These are phyloP conservation scores for Kentomonas sorsogonicus DNA, from an alignment of 208 protist species.

Conservation along the genomic window DNA sequence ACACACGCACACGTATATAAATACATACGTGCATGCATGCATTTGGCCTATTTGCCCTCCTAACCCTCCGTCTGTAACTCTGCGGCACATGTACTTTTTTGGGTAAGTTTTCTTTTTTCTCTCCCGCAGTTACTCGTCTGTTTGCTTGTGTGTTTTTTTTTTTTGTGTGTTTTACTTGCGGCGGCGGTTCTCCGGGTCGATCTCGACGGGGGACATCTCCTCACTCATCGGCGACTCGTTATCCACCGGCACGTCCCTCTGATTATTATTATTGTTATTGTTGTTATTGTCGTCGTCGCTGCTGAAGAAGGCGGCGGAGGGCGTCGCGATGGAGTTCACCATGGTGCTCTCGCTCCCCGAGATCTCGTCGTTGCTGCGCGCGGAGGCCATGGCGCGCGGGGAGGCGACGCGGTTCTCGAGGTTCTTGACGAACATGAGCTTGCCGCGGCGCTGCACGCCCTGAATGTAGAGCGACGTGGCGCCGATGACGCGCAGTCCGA, in stretches of 20 bases:
- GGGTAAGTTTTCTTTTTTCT: no score
- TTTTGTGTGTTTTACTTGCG: no score
- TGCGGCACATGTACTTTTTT: no score
- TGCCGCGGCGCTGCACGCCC: conserved; percentile 44
- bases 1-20: no score
- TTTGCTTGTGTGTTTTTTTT: no score
- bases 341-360: conserved; percentile 33
- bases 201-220: no score
- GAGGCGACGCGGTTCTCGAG: conserved; percentile 51
- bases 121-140: no score
- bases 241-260: not conserved
- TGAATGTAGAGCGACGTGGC: conserved; percentile 53
- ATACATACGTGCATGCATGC: no score
- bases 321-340: conserved; percentile 53
- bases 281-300: conserved; percentile 4
- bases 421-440: conserved; percentile 56
- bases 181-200: no score
- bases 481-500: conserved; percentile 49
- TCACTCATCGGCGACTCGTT: not conserved
- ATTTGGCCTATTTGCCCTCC: no score
- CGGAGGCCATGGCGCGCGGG: conserved; percentile 50
- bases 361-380: conserved; percentile 33
- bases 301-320: conserved; percentile 37
- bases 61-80: no score
- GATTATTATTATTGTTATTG: conserved; percentile 4